Evolutionary conservation across 148 eudicot genomes (phyloP).

Genomic region (Amaranthus cruentus): DNA sequence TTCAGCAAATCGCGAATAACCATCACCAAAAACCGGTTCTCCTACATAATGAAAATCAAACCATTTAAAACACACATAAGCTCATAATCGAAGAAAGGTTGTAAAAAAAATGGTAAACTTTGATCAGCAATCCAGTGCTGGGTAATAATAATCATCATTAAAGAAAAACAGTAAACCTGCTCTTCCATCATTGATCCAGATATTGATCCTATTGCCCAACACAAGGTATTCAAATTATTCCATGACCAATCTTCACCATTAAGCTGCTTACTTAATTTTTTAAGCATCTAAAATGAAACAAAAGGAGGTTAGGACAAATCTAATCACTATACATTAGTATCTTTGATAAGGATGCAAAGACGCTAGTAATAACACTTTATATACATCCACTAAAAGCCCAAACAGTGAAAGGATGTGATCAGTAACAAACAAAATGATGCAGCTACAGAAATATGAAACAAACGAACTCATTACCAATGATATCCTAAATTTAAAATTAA

Average conservation of each 20-base stretch:
- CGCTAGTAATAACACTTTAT: neutral
- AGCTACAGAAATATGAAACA: neutral
- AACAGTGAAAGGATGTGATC: neutral
- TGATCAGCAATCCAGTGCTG: neutral
- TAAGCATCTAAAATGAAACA: constrained; percentile 60
- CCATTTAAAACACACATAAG: neutral
- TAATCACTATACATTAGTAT: neutral
- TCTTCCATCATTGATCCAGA: constrained; percentile 99
- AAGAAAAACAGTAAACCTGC: constrained; percentile 44
- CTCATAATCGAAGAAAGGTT: neutral
- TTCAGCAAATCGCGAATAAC: constrained; percentile 94
- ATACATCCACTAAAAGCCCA: neutral
- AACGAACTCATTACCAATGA: neutral
- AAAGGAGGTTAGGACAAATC: neutral
- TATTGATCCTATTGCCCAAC: constrained; percentile 99
- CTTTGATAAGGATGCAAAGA: neutral
- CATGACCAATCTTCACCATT: constrained; percentile 98
- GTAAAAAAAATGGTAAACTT: neutral
- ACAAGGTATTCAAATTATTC: constrained; percentile 94
- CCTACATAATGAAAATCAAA: constrained; percentile 42
- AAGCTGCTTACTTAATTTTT: constrained; percentile 74
- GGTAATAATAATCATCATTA: neutral
- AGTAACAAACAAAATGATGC: neutral
- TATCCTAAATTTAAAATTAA: neutral
- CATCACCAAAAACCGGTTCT: constrained; percentile 97